phyloP scores from a whole-genome alignment of 2,329 filamentous ascomycete species.

The Diaporthe sp. region DNA sequence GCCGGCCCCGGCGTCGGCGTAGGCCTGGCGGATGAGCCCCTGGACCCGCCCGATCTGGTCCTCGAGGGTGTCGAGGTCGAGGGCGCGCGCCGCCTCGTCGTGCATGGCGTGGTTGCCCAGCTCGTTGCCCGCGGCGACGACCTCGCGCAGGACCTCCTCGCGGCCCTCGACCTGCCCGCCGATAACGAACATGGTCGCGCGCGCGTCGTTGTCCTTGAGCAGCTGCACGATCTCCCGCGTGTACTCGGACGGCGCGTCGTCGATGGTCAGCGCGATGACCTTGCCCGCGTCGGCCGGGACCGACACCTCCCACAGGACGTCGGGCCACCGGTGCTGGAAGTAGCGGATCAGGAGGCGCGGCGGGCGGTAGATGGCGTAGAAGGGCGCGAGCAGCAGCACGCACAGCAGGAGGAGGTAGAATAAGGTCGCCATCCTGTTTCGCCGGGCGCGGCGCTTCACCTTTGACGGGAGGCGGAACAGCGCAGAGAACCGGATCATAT shows the following conservation, averaged over 20 bases:
- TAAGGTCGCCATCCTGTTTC: conserved; percentile 71
- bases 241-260: conserved; percentile 84
- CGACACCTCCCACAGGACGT: conserved; percentile 81
- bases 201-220: conserved; percentile 75
- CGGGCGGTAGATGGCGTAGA: conserved; percentile 86
- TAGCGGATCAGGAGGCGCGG: conserved; percentile 79
- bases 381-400: conserved; percentile 54
- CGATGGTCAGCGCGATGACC: conserved; percentile 86
- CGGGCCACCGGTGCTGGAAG: conserved; percentile 79
- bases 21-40: conserved; percentile 69
- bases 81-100: conserved; percentile 80
- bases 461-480: conserved; percentile 69
- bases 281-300: conserved; percentile 64
- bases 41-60: conserved; percentile 77
- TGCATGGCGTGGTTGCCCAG: conserved; percentile 91
- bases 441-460: conserved; percentile 70
- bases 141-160: conserved; percentile 67
- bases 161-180: conserved; percentile 76
- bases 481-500: conserved; percentile 52
- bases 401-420: conserved; percentile 57
- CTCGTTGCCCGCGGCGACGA: conserved; percentile 76
- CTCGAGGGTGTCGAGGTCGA: conserved; percentile 72
- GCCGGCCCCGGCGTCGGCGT: conserved; percentile 58
- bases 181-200: conserved; percentile 91
- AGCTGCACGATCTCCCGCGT: conserved; percentile 79